These are phyloP conservation scores for Auricularia heimuer DNA, from an alignment of 768 basidiomycete genomes.

Conservation along the genomic window DNA sequence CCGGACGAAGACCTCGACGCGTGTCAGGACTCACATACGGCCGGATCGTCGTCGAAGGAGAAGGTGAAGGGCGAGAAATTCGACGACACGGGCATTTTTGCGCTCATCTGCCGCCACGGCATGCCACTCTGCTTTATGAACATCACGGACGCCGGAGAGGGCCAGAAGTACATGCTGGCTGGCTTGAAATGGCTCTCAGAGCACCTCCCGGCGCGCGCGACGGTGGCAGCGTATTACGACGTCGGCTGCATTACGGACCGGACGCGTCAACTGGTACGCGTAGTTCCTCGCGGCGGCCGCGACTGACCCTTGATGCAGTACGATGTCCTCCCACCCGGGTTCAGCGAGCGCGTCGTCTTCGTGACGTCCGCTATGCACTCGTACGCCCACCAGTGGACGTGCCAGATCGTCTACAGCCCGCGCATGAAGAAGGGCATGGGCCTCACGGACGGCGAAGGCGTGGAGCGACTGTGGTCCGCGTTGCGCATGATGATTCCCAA, in stretches of 20 bases:
- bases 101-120: constrained; percentile 29
- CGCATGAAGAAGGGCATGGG: constrained; percentile 21
- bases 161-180: not conserved
- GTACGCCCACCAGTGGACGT: constrained; percentile 9
- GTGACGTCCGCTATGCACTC: not conserved
- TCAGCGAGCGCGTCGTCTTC: not conserved
- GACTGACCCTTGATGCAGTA: not conserved
- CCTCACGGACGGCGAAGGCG: constrained; percentile 22
- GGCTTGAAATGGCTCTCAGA: not conserved
- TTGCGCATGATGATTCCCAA: constrained; percentile 24
- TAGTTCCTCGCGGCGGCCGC: not conserved
- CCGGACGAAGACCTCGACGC: constrained; percentile 21
- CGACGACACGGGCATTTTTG: constrained; percentile 29
- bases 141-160: not conserved
- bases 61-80: constrained; percentile 12
- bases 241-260: not conserved
- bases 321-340: not conserved
- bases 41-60: not conserved
- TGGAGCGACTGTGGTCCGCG: constrained; percentile 29
- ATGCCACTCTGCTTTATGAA: constrained; percentile 17
- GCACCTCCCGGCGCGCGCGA: not conserved
- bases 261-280: not conserved
- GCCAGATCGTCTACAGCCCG: constrained; percentile 14
- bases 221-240: not conserved
- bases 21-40: constrained; percentile 1